These are phyloP conservation scores for Rutstroemia sp. DNA, from an alignment of 2,329 filamentous ascomycete species.

Conservation along the genomic window DNA sequence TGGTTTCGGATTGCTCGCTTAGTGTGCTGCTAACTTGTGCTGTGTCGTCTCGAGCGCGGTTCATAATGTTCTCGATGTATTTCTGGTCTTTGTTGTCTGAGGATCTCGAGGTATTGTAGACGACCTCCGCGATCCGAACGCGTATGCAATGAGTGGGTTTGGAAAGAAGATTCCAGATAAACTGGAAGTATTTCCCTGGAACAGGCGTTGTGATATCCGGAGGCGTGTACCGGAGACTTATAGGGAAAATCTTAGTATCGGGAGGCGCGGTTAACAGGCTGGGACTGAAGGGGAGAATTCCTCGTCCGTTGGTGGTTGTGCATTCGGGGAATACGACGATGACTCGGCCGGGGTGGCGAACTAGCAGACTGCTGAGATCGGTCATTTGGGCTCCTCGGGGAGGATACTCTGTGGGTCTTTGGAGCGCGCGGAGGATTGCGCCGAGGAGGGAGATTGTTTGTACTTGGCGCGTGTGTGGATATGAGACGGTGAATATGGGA, in stretches of 20 bases:
- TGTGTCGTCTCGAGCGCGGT: constrained; percentile 23
- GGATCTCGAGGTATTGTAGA: constrained; percentile 43
- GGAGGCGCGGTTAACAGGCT: constrained; percentile 62
- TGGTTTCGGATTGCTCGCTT: constrained; percentile 21
- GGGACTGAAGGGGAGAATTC: constrained; percentile 76
- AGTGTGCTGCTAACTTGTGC: constrained; percentile 26
- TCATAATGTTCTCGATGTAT: constrained; percentile 29
- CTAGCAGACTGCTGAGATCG: constrained; percentile 55
- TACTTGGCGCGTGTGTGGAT: constrained; percentile 66
- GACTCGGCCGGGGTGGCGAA: constrained; percentile 62
- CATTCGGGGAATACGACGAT: constrained; percentile 90
- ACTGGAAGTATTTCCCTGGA: constrained; percentile 62
- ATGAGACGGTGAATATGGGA: constrained; percentile 84
- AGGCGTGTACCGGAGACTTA: constrained; percentile 84
- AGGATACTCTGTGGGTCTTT: constrained; percentile 44
- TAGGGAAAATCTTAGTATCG: constrained; percentile 74
- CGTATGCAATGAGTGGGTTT: constrained; percentile 83
- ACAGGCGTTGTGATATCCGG: constrained; percentile 87
- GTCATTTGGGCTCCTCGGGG: constrained; percentile 44
- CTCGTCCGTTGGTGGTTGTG: constrained; percentile 88
- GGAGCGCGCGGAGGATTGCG: constrained; percentile 68
- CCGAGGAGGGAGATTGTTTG: constrained; percentile 68
- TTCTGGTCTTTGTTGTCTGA: constrained; percentile 23
- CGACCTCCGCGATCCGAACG: constrained; percentile 77
- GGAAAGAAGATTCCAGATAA: constrained; percentile 81